These are phyloP conservation scores for Dentipellis sp. DNA, from an alignment of 768 basidiomycete species.

Conservation along the genomic window DNA sequence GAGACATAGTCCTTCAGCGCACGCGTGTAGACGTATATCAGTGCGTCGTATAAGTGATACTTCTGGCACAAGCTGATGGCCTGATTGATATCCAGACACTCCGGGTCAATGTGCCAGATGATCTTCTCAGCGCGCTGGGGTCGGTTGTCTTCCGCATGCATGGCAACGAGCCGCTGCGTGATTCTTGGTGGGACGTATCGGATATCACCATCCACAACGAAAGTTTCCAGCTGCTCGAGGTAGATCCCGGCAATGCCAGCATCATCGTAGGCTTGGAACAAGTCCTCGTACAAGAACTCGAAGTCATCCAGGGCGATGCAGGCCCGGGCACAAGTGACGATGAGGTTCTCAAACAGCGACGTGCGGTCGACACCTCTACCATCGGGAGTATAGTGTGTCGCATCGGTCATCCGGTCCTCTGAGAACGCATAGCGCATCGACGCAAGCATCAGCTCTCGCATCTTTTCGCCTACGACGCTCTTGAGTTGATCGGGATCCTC, in stretches of 20 bases:
- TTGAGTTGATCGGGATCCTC: constrained; percentile 48
- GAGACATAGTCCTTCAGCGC: constrained; percentile 84
- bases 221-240: constrained; percentile 70
- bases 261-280: constrained; percentile 85
- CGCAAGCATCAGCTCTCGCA: constrained; percentile 78
- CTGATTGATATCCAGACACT: constrained; percentile 89
- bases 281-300: constrained; percentile 87
- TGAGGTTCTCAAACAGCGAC: constrained; percentile 80
- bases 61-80: constrained; percentile 78
- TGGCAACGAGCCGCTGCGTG: constrained; percentile 71
- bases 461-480: constrained; percentile 60
- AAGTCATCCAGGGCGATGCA: constrained; percentile 73
- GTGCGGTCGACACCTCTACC: constrained; percentile 91
- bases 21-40: constrained; percentile 88
- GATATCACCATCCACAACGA: constrained; percentile 68
- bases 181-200: constrained; percentile 77
- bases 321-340: constrained; percentile 66
- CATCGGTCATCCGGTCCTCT: constrained; percentile 88
- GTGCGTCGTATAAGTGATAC: constrained; percentile 82
- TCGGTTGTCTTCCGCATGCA: constrained; percentile 64
- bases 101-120: constrained; percentile 94
- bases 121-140: constrained; percentile 77
- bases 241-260: constrained; percentile 80
- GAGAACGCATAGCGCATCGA: constrained; percentile 89
- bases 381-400: constrained; percentile 72